Conservation (phyloP, 768 basidiomycete species). For the Tricholoma saponaceum region DNA sequence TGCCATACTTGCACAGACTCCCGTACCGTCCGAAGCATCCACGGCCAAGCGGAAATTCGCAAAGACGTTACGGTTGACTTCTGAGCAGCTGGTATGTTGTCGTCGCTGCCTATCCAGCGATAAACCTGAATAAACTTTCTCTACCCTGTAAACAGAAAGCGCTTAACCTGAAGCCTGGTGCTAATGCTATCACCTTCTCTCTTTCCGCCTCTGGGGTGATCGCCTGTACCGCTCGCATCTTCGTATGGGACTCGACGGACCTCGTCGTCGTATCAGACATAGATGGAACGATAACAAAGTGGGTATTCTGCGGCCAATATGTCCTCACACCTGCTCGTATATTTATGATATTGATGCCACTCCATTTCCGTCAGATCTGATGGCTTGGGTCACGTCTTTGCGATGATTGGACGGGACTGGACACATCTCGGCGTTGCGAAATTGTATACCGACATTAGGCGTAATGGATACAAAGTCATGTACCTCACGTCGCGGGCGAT, state of each 20-base stretch:
- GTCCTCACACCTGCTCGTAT: neutral
- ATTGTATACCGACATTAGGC: constrained; percentile 90
- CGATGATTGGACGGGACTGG: constrained; percentile 98
- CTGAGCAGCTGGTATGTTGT: constrained; percentile 80
- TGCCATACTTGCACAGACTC: constrained; percentile 4
- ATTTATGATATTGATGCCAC: neutral
- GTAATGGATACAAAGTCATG: constrained; percentile 97
- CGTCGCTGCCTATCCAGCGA: neutral
- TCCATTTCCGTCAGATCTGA: constrained; percentile 62
- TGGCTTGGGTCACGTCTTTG: constrained; percentile 93
- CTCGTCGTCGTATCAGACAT: constrained; percentile 94
- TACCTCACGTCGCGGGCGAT: constrained; percentile 97
- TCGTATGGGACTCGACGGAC: constrained; percentile 93
- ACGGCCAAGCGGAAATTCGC: constrained; percentile 56
- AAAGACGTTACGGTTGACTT: constrained; percentile 90
- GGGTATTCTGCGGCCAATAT: constrained; percentile 17
- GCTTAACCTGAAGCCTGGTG: constrained; percentile 77
- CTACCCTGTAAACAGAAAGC: constrained; percentile 55
- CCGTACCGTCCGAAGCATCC: constrained; percentile 8
- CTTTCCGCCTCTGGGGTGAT: constrained; percentile 77
- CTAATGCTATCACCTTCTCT: constrained; percentile 92
- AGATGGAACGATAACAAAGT: constrained; percentile 99
- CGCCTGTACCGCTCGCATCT: constrained; percentile 89
- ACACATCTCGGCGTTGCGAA: constrained; percentile 97
- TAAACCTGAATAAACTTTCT: neutral